A percentile compares a stretch with the other conserved stretches of the same genome.
Evolutionary conservation across 176 grass and related monocot species (phyloP).

Genomic region (Tuctoria greenei): DNA sequence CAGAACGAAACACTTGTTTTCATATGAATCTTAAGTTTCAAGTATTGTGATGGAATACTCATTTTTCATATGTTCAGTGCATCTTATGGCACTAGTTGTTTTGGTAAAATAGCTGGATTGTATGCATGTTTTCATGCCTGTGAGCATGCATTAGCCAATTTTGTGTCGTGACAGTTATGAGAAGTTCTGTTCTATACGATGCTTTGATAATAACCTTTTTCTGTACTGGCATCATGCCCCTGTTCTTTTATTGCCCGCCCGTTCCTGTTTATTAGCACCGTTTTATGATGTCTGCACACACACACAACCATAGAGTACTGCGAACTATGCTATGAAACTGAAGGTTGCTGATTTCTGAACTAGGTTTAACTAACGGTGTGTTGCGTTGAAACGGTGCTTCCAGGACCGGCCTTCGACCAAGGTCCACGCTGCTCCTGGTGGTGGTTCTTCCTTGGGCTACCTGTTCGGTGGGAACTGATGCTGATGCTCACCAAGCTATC

Average conservation of each 20-base stretch:
- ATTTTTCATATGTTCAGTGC: not conserved
- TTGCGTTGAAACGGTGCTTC: not conserved
- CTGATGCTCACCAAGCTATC: slow-evolving; percentile 7
- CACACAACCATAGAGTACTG: too few species aligned
- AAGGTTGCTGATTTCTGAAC: not conserved
- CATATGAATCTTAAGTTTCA: not conserved
- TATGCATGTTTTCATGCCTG: not conserved
- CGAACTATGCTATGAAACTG: not conserved
- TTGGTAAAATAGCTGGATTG: not conserved
- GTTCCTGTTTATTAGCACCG: too few species aligned
- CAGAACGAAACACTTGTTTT: not conserved
- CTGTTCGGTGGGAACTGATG: slow-evolving; percentile 63
- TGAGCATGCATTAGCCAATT: not conserved
- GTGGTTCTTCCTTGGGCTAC: slow-evolving; percentile 65
- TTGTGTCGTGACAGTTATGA: not conserved
- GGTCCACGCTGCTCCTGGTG: slow-evolving; percentile 58
- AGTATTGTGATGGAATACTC: not conserved
- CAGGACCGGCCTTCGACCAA: slow-evolving; percentile 72
- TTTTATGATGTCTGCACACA: too few species aligned
- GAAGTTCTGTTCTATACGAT: not conserved
- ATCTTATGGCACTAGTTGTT: not conserved
- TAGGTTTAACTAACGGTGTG: not conserved
- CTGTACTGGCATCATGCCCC: too few species aligned
- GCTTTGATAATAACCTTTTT: too few species aligned
- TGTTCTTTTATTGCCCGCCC: too few species aligned